A percentile compares a stretch with the other conserved stretches of the same genome.
Evolutionary conservation across 139 green algal genomes (phyloP).

Genomic region (Auxenochlorella pyrenoidosa): DNA sequence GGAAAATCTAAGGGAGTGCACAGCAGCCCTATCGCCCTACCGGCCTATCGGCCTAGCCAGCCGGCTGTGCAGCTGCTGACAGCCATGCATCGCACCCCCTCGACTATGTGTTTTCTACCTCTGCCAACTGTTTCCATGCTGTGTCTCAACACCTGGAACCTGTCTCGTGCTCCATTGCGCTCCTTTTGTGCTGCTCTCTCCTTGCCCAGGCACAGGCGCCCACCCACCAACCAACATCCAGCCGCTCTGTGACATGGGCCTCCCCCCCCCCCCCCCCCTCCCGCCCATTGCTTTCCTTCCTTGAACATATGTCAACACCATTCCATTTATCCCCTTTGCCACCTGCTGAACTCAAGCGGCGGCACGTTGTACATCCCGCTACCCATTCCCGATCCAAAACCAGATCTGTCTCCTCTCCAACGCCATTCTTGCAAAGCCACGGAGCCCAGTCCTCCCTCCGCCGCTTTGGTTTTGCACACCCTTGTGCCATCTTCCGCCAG

Average conservation of each 20-base stretch:
- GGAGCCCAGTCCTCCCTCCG: background rate
- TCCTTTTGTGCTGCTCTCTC: background rate
- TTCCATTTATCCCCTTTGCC: background rate
- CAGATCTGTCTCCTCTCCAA: background rate
- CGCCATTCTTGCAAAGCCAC: background rate
- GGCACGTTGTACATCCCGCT: background rate
- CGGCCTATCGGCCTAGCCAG: too few species aligned
- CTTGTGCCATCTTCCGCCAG: background rate
- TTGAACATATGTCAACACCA: background rate
- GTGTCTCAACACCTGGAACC: too few species aligned
- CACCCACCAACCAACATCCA: background rate
- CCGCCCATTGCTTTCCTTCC: background rate
- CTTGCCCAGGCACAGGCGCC: background rate
- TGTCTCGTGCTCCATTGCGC: background rate
- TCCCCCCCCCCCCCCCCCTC: background rate
- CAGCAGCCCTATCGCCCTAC: too few species aligned
- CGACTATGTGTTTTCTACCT: too few species aligned
- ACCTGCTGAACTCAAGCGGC: background rate
- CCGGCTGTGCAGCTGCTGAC: too few species aligned
- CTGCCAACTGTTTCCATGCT: too few species aligned
- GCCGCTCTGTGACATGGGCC: conserved; percentile 1
- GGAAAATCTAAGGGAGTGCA: too few species aligned
- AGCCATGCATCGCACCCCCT: too few species aligned
- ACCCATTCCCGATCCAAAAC: background rate
- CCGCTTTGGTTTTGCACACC: background rate